phyloP scores from a whole-genome alignment of 768 basidiomycete genomes.

The Xerocomus potaroensis region DNA sequence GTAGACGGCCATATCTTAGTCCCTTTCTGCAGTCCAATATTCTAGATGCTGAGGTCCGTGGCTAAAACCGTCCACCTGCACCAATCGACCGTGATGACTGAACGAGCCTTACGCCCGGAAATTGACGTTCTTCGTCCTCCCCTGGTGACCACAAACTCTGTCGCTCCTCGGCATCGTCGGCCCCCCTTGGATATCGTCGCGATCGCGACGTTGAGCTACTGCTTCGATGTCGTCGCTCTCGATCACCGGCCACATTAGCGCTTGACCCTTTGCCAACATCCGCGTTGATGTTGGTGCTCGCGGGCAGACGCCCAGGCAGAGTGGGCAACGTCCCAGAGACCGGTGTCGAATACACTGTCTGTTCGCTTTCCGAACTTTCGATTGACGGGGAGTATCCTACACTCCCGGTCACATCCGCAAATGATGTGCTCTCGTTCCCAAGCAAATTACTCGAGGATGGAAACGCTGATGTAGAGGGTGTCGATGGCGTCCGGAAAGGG shows the following conservation, averaged over 20 bases:
- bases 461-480: conserved; percentile 27
- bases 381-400: conserved; percentile 4
- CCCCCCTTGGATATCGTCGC: conserved; percentile 39
- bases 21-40: not conserved
- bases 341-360: conserved; percentile 13
- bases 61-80: conserved; percentile 19
- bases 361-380: conserved; percentile 14
- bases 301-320: conserved; percentile 1
- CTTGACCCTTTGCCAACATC: not conserved
- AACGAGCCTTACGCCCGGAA: conserved; percentile 39
- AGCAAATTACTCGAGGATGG: conserved; percentile 20
- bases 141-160: conserved; percentile 44
- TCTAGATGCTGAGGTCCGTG: not conserved
- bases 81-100: conserved; percentile 15
- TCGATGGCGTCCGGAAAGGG: conserved; percentile 29
- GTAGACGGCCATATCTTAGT: not conserved
- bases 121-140: conserved; percentile 15
- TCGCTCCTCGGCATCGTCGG: conserved; percentile 61
- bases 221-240: conserved; percentile 27
- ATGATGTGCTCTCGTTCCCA: not conserved
- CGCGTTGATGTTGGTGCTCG: not conserved
- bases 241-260: conserved; percentile 7
- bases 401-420: not conserved
- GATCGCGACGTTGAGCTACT: conserved; percentile 45
- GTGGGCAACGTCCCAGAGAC: conserved; percentile 3